Evolutionary conservation across 176 grass and related monocot species (phyloP), one percentile per base, ranked within the genome.

Genomic region (Hsuehochloa calcarea): DNA sequence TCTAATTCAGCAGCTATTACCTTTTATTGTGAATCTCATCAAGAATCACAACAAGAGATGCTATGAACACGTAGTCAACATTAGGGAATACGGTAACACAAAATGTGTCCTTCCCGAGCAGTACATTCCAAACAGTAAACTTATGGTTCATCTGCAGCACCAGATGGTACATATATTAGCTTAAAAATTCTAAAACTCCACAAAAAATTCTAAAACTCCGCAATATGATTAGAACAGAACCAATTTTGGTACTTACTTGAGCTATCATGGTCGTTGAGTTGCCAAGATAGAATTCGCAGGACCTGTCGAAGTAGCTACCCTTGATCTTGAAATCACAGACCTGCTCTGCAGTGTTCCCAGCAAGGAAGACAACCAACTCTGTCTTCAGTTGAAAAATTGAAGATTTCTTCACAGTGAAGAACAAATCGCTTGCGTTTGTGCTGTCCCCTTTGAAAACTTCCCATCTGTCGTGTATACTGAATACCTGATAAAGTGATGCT

Each of bases 271-370:
- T 89, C 46, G 84, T 51, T 0, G 88, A 85, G n/a, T 86, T 56
- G 4, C 94, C 87, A 19, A 89, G 75, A 50, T 92, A 92, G 23
- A 97, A 87, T 27, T 45, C 20, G 29, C 80, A 85, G 0, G 92
- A 90, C 8, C 85, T 77, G 27, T 92, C 85, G 6, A 88, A 87
- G 61, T 86, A 97, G 82, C 83, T 97, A 2, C 92, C 94, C 79
- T 79, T 94, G 68, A 97, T 86, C 91, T 90, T 94, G 82, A 94
- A 97, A 67, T 97, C 92, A 5, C 75, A 85, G 25, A 22, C 68
- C 1, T 84, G 72, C 22, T 90, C 52, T 0, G 54, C 50, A 0
- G 92, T 89, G 84, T 97, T 97, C 3, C 71, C 74, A 3, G 94
- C 83, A 49, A 97, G 68, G 84, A 94, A 97, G 26, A 97, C 78